A percentile compares a stretch with the other conserved stretches of the same genome.
These are phyloP conservation scores for Blepharisma stoltei DNA, from an alignment of 73 alveolate genomes.

Conservation along the genomic window DNA sequence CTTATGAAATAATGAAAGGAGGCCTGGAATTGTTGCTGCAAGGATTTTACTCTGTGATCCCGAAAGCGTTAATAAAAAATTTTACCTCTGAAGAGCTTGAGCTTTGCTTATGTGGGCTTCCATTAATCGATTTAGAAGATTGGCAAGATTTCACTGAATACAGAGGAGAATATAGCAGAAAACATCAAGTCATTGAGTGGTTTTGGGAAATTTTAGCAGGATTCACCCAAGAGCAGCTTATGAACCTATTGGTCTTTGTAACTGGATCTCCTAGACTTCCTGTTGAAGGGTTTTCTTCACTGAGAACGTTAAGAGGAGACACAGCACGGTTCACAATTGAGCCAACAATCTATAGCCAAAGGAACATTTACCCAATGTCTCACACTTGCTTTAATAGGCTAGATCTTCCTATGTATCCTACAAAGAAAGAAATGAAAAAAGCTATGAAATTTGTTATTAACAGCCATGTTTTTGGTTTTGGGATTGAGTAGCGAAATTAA, in stretches of 20 bases:
- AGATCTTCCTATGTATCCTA: conserved; percentile 69
- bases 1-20: conserved; percentile 1
- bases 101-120: conserved; percentile 63
- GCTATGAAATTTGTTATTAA: conserved; percentile 6
- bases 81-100: conserved; percentile 71
- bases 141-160: conserved; percentile 88
- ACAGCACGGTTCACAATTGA: conserved; percentile 70
- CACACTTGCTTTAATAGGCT: conserved; percentile 97
- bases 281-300: conserved; percentile 82
- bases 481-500: conserved; percentile 8
- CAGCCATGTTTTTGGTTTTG: conserved; percentile 21
- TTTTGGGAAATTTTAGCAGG: conserved; percentile 85
- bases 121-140: conserved; percentile 83
- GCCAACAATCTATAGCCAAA: conserved; percentile 62
- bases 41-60: conserved; percentile 64
- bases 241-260: conserved; percentile 85
- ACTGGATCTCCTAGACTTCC: conserved; percentile 96
- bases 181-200: conserved; percentile 77
- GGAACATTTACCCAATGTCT: conserved; percentile 80
- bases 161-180: conserved; percentile 66
- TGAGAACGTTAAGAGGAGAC: conserved; percentile 80
- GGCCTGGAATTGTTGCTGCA: conserved; percentile 48
- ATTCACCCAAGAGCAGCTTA: conserved; percentile 64
- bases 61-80: conserved; percentile 45
- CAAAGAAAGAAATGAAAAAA: neutral